phyloP scores from a whole-genome alignment of 192 early-diverging fungal species.

The Dimargaris cristalligena region DNA sequence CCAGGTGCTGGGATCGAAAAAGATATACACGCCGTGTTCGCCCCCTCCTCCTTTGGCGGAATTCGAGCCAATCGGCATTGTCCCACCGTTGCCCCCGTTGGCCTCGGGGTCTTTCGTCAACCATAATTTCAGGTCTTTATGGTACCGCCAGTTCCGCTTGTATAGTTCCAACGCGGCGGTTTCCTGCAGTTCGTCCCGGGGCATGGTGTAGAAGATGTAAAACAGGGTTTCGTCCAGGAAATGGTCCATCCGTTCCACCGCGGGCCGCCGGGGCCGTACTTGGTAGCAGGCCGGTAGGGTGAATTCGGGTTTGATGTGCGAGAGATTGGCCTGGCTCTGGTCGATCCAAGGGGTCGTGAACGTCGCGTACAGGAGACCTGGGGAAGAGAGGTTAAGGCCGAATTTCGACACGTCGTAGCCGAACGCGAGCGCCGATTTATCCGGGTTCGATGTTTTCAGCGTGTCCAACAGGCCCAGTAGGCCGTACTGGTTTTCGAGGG shows the following conservation, averaged over 20 bases:
- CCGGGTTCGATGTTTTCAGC: constrained; percentile 60
- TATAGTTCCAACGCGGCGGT: constrained; percentile 87
- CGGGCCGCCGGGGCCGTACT: constrained; percentile 47
- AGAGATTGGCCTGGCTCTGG: constrained; percentile 33
- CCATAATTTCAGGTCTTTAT: constrained; percentile 89
- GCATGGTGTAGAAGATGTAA: constrained; percentile 94
- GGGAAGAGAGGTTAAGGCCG: constrained; percentile 54
- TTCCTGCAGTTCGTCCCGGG: constrained; percentile 83
- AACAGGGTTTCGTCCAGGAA: constrained; percentile 90
- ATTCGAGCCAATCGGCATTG: constrained; percentile 22
- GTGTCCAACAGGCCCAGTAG: constrained; percentile 77
- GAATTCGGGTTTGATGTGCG: constrained; percentile 66
- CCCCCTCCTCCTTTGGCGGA: constrained; percentile 40
- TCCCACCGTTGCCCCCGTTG: constrained; percentile 14
- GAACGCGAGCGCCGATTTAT: constrained; percentile 64
- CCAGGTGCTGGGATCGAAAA: constrained; percentile 88
- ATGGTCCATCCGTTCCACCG: constrained; percentile 49
- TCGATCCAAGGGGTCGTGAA: constrained; percentile 86
- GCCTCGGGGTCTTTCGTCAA: constrained; percentile 56
- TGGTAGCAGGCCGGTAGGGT: constrained; percentile 75
- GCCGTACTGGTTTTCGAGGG: constrained; percentile 41
- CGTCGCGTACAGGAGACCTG: constrained; percentile 65
- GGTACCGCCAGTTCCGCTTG: constrained; percentile 88
- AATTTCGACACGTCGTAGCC: constrained; percentile 81
- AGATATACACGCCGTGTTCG: constrained; percentile 76